These are phyloP conservation scores for Phytophthora litchii DNA, from an alignment of 352 stramenopile genomes.

Conservation along the genomic window DNA sequence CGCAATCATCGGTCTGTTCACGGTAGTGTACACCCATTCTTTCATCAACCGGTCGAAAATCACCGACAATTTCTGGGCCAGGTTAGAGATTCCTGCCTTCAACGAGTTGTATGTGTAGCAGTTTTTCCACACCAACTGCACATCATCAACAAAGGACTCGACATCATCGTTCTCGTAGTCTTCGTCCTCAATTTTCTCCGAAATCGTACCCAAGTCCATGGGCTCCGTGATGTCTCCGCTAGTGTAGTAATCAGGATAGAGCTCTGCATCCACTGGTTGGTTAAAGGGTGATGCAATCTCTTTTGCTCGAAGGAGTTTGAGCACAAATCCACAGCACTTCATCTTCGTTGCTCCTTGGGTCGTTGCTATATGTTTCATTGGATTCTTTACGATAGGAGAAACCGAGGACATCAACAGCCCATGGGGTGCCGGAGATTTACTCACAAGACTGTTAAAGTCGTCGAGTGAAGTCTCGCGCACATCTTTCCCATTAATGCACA, in stretches of 20 bases:
- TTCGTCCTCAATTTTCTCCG: slow-evolving; percentile 85
- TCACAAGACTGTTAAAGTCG: slow-evolving; percentile 39
- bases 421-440: slow-evolving; percentile 40
- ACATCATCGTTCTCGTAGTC: slow-evolving; percentile 87
- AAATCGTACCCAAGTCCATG: slow-evolving; percentile 84
- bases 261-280: slow-evolving; percentile 78
- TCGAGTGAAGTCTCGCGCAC: slow-evolving; percentile 44
- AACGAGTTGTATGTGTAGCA: slow-evolving; percentile 87
- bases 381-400: slow-evolving; percentile 44
- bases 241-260: slow-evolving; percentile 87
- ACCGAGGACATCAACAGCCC: slow-evolving; percentile 64
- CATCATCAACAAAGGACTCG: slow-evolving; percentile 82
- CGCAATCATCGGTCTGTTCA: slow-evolving; percentile 58
- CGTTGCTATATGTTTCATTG: slow-evolving; percentile 65
- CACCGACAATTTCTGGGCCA: slow-evolving; percentile 75
- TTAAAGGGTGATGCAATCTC: slow-evolving; percentile 83
- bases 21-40: slow-evolving; percentile 74
- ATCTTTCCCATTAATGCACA: slow-evolving; percentile 62
- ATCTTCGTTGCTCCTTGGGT: slow-evolving; percentile 62
- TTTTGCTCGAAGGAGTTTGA: slow-evolving; percentile 82
- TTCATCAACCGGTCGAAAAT: slow-evolving; percentile 85
- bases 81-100: slow-evolving; percentile 78
- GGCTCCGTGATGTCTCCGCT: slow-evolving; percentile 73
- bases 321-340: slow-evolving; percentile 70
- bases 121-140: slow-evolving; percentile 86